Percentiles rank a stretch among this genome's conserved stretches.
Evolutionary conservation across 306 rosid genomes (phyloP).

Genomic region (Sphenostylis stenocarpa): DNA sequence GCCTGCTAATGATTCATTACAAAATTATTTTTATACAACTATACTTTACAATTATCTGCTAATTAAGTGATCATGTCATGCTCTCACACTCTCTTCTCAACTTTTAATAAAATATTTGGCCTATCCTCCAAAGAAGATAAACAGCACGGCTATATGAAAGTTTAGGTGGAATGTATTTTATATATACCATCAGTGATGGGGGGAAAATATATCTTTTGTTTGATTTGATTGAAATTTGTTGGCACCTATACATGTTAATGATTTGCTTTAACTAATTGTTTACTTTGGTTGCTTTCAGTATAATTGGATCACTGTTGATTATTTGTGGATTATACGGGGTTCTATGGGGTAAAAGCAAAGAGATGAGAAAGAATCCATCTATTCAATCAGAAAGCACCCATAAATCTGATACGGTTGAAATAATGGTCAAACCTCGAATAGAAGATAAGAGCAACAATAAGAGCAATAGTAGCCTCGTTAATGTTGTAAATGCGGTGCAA

Average conservation of each 20-base stretch:
- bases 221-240: too few relatives aligned
- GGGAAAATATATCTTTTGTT: too few relatives aligned
- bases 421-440: not conserved
- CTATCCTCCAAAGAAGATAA: too few relatives aligned
- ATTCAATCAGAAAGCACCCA: not conserved
- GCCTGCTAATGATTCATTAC: not conserved
- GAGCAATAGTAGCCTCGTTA: not conserved
- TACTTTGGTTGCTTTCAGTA: not conserved
- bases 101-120: not conserved
- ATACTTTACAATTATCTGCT: not conserved
- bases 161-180: too few relatives aligned
- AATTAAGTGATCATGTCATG: too few relatives aligned
- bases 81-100: not conserved
- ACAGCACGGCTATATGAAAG: not conserved
- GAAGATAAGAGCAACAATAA: not conserved
- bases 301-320: constrained; percentile 42
- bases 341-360: constrained; percentile 54
- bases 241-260: not conserved
- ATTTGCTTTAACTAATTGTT: not conserved
- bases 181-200: too few relatives aligned
- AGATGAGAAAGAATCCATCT: constrained; percentile 24
- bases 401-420: not conserved
- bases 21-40: not conserved
- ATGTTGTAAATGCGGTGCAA: not conserved
- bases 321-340: constrained; percentile 49